Base-by-base conservation (phyloP, 129 eudicot species). In the Apium graveolens region DNA sequence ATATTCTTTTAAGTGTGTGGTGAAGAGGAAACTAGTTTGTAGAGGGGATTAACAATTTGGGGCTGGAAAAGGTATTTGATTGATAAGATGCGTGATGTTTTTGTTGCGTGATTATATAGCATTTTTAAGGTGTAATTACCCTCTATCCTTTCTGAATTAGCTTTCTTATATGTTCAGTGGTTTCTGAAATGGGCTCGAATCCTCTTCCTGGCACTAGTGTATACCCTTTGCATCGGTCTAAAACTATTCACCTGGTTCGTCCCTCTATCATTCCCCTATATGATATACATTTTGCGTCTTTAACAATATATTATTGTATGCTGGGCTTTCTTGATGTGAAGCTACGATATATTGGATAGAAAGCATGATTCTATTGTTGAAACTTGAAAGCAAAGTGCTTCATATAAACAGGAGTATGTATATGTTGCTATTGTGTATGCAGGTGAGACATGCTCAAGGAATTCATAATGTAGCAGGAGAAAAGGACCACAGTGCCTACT, bases 361-460 rank as follows among this genome's bases (percentile, higher is more conserved):
- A 14, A 37, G 21, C 11, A 18, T 38, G 32, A 21, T 9, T 24
- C 13, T 24, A 21, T 8, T 21, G 51, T 41, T 71, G 31, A 8
- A 21, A 41, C 24, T 46, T 29, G 13, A 75, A 35, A 9, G 48
- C 44, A 65, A 35, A 46, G 53, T 76, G 74, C 66, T n/a, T 55
- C 48, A n/a, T 35, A 11, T 75, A 43, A 53, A 37, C 4, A 37
- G 38, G 48, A 45, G 43, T 53, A 53, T 35, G 20, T 43, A 10
- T 16, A 42, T 42, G 1, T 31, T 12, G 72, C 39, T 68, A 31
- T 70, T 29, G 16, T 62, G 12, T 46, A 11, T 73, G 70, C 70
- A 95, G 99, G 99, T 95, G 85, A 88, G 99, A 83, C 99, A 95
- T 86, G 99, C 99, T 69, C 97, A 95, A 78, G 99, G 99, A 66